Percentiles rank a stretch among this genome's conserved stretches.
These are phyloP conservation scores for Tetradesmus lagerheimii DNA, from an alignment of 139 green algal genomes.

Conservation along the genomic window DNA sequence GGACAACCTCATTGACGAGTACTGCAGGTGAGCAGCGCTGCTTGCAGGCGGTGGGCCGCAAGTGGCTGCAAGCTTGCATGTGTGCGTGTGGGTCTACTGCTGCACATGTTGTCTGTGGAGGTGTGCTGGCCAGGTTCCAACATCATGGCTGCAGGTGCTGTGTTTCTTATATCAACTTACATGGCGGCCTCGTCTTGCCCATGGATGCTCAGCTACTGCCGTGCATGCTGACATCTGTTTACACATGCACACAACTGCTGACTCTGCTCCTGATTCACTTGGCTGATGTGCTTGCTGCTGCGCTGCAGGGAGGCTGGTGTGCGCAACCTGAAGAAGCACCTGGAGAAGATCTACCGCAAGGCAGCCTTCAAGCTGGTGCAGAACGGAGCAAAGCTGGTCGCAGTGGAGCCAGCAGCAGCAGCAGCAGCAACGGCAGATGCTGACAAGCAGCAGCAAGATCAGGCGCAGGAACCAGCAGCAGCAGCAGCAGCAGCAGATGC, in stretches of 20 bases:
- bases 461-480: neutral
- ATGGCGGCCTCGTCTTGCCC: too few species aligned
- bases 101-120: too few species aligned
- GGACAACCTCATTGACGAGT: slow-evolving; percentile 88
- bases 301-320: slow-evolving; percentile 91
- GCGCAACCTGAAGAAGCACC: slow-evolving; percentile 96
- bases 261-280: neutral
- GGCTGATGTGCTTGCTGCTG: slow-evolving; percentile 14
- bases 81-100: too few species aligned
- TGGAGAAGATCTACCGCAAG: slow-evolving; percentile 98
- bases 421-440: neutral
- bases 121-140: too few species aligned
- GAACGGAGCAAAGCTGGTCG: slow-evolving; percentile 28
- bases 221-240: neutral
- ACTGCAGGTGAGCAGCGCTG: slow-evolving; percentile 64
- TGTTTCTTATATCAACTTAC: too few species aligned
- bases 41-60: neutral
- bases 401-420: slow-evolving; percentile 38
- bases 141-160: too few species aligned
- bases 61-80: neutral
- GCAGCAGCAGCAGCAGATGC: slow-evolving; percentile 25
- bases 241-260: neutral
- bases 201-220: too few species aligned
- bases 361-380: slow-evolving; percentile 83
- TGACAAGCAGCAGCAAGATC: neutral